Evolutionary conservation across 345 rosid genomes (phyloP).

Genomic region (Syzygium grande): DNA sequence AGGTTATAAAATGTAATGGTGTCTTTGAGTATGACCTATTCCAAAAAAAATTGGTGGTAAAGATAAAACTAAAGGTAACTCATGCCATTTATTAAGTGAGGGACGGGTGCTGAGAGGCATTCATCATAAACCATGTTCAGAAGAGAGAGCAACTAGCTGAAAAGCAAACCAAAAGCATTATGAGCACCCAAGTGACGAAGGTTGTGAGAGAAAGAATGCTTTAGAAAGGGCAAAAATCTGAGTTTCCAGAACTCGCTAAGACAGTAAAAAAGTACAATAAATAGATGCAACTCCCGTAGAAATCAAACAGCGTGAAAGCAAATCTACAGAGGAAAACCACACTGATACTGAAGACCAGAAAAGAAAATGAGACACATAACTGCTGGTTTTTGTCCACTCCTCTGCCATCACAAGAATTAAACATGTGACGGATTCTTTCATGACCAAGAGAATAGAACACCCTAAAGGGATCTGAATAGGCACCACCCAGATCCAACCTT

Average conservation of each 20-base stretch:
- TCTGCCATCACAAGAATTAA: not conserved
- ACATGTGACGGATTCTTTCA: not conserved
- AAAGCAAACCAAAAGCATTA: not conserved
- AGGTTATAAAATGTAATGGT: not conserved
- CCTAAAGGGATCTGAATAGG: not conserved
- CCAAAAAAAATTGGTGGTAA: not conserved
- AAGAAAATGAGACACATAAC: not conserved
- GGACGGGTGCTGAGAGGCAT: not conserved
- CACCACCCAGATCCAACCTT: not conserved
- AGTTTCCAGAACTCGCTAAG: not conserved
- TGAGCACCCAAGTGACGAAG: not conserved
- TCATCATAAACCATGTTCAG: not conserved
- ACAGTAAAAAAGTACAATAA: not conserved
- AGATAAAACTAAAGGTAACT: not conserved
- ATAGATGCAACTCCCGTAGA: not conserved
- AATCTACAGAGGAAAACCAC: not conserved
- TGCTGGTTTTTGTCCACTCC: not conserved
- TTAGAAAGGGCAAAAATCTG: not conserved
- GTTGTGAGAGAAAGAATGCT: not conserved
- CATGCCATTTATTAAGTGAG: not conserved
- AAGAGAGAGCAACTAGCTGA: not conserved
- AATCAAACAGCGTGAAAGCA: not conserved
- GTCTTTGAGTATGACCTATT: not conserved
- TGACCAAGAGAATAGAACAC: not conserved
- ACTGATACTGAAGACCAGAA: not conserved